Evolutionary conservation across 176 grass and related monocot genomes (phyloP).

Genomic region (Musa troglodytarum): DNA sequence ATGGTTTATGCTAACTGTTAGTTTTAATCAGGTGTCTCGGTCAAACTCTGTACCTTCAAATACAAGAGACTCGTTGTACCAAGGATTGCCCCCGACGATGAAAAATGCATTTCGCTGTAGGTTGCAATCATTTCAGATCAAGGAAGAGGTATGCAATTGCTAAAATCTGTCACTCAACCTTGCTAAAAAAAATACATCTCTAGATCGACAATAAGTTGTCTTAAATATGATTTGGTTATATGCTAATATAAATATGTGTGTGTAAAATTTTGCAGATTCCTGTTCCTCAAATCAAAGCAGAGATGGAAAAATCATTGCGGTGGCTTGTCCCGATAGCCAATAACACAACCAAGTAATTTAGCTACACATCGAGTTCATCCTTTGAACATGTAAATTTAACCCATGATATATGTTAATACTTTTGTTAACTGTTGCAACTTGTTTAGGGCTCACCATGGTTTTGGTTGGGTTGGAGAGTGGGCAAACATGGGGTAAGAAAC

Average conservation of each 20-base stretch:
- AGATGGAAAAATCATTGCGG: conserved; percentile 84
- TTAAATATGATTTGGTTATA: neutral
- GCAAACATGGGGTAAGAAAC: conserved; percentile 75
- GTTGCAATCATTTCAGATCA: conserved; percentile 59
- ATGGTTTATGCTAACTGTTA: neutral
- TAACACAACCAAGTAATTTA: conserved; percentile 82
- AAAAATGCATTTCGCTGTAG: conserved; percentile 66
- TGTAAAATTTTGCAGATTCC: conserved; percentile 60
- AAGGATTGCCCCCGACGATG: conserved; percentile 61
- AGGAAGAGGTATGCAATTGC: conserved; percentile 62
- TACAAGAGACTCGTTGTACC: conserved; percentile 70
- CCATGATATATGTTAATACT: conserved; percentile 17
- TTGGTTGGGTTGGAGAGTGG: conserved; percentile 98
- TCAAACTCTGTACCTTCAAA: conserved; percentile 56
- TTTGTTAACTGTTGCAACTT: conserved; percentile 7
- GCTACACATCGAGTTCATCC: conserved; percentile 8
- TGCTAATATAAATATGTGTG: neutral
- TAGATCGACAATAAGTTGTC: neutral
- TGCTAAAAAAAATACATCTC: conserved; percentile 8
- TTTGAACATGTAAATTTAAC: conserved; percentile 11
- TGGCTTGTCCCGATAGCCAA: conserved; percentile 84
- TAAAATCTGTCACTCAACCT: conserved; percentile 14
- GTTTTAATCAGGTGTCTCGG: conserved; percentile 44
- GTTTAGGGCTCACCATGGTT: conserved; percentile 77
- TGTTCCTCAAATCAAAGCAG: conserved; percentile 69